Percentiles rank a stretch among this genome's conserved stretches.
Conservation (phyloP, 2,329 filamentous ascomycete species). For the Tolypocladium amazonense region DNA sequence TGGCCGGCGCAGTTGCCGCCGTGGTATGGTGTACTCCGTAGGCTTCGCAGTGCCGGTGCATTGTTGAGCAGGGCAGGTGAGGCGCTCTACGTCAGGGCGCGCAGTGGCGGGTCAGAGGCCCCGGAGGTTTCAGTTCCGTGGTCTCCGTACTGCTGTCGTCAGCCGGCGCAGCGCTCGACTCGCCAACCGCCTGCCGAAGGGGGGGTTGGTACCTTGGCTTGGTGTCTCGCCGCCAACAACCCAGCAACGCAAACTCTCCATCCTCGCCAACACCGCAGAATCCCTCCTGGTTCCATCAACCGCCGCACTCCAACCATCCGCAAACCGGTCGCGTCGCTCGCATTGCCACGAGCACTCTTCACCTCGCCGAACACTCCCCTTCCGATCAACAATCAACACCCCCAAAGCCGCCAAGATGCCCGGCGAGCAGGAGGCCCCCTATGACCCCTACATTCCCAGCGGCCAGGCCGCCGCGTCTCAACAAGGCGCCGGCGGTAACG, state of each 20-base stretch:
- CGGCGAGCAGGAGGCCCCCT: slow-evolving; percentile 48
- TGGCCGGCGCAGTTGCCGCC: not conserved
- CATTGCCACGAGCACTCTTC: not conserved
- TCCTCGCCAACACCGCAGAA: not conserved
- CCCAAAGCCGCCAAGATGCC: slow-evolving; percentile 31
- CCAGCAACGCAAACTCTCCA: slow-evolving; percentile 6
- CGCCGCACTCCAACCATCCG: slow-evolving; percentile 2
- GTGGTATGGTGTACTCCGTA: not conserved
- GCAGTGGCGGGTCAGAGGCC: not conserved
- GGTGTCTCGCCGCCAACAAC: slow-evolving; percentile 3
- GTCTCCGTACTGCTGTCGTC: slow-evolving; percentile 15
- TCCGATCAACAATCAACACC: not conserved
- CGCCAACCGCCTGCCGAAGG: slow-evolving; percentile 9
- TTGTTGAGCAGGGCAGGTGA: not conserved
- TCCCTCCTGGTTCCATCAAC: not conserved
- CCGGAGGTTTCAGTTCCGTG: slow-evolving; percentile 9
- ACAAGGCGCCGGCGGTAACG: slow-evolving; percentile 34
- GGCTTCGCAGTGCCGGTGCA: not conserved
- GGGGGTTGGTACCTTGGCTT: slow-evolving; percentile 1
- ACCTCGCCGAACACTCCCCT: not conserved
- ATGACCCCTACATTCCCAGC: slow-evolving; percentile 82
- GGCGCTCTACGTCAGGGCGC: not conserved
- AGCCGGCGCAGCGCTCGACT: slow-evolving; percentile 19
- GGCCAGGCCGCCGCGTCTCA: slow-evolving; percentile 39
- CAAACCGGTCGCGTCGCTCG: not conserved